phyloP scores from a whole-genome alignment of 2,329 filamentous ascomycete species.

The Eurotiales sp. region DNA sequence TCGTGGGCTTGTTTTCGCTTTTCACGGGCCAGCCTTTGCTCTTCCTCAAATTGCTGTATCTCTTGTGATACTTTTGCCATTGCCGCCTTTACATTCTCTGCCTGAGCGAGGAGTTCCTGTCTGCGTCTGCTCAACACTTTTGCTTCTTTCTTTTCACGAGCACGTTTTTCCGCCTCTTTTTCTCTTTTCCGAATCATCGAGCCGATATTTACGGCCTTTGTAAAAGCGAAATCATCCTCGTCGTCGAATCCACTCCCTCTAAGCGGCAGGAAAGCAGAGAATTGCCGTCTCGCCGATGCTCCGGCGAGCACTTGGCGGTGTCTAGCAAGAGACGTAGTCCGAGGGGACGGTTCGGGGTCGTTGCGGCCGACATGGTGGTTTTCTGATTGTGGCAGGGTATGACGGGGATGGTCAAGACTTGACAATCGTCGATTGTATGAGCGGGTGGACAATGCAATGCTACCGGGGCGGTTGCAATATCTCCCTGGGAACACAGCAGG shows the following conservation, averaged over 20 bases:
- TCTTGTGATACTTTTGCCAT: not conserved
- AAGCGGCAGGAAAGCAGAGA: conserved; percentile 4
- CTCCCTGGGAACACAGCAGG: conserved; percentile 7
- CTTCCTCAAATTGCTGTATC: not conserved
- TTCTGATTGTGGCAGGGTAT: not conserved
- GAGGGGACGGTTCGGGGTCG: not conserved
- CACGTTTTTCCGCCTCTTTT: not conserved
- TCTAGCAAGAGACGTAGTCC: conserved; percentile 1
- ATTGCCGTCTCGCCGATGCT: conserved; percentile 1
- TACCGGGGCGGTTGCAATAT: conserved; percentile 4
- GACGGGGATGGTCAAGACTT: not conserved
- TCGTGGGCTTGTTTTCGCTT: conserved; percentile 1
- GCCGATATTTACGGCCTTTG: conserved; percentile 1
- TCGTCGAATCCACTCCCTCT: conserved; percentile 3
- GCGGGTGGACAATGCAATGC: not conserved
- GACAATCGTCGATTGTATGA: not conserved
- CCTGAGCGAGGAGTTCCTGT: not conserved
- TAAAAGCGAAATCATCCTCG: not conserved
- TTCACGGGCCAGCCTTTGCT: not conserved
- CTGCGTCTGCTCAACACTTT: not conserved
- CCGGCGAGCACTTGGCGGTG: not conserved
- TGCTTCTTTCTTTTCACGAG: not conserved
- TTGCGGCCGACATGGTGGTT: not conserved
- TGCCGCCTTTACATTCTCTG: not conserved
- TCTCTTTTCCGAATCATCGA: conserved; percentile 9